Base-by-base conservation (phyloP, 495 filamentous ascomycete species). In the Daldinia bambusicola region DNA sequence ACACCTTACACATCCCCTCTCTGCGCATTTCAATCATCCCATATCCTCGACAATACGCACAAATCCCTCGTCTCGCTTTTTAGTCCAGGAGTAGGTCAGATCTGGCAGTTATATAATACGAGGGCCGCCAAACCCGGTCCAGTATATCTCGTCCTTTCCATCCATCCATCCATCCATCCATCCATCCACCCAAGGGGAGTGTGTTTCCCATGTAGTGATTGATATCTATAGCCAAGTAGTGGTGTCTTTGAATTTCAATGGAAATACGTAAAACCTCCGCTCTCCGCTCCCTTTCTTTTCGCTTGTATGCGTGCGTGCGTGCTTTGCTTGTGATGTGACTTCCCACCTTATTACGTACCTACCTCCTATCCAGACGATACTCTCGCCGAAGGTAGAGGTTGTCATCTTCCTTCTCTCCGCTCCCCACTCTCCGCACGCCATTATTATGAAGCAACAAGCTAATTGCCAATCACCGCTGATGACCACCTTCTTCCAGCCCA, bases 401-500 rank as follows among this genome's bases (percentile, higher is more conserved):
- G 26, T 26, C 3, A 26, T 26, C 26, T 16, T 31, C 26, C 13
- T 48, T 26, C 26, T 26, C 10, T 57, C n/a, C 1, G n/a, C n/a
- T 22, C 34, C 2, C 34, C 30, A 30, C 13, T 52, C n/a, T n/a
- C n/a, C n/a, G n/a, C n/a, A n/a, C n/a, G 2, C 45, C 43, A 16
- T 26, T 1, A 3, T 26, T 26, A 26, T 26, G 26, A 26, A 3
- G 26, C 1, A 26, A 26, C 26, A 1, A 5, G 34, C 6, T 36
- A 36, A 36, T 37, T 3, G 3, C 3, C 30, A 30, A 30, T 26
- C 62, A 9, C 48, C 45, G 30, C 32, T 32, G 32, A 31, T 32
- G 32, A 31, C 55, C 59, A 8, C 32, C 38, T 63, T 71, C 4
- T 14, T 31, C 75, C 58, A 82, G 57, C 50, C 80, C 81, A 18